Percentiles rank a stretch among this genome's conserved stretches.
Evolutionary conservation across 2,329 filamentous ascomycete species (phyloP).

Genomic region (Metarhizium humberi): DNA sequence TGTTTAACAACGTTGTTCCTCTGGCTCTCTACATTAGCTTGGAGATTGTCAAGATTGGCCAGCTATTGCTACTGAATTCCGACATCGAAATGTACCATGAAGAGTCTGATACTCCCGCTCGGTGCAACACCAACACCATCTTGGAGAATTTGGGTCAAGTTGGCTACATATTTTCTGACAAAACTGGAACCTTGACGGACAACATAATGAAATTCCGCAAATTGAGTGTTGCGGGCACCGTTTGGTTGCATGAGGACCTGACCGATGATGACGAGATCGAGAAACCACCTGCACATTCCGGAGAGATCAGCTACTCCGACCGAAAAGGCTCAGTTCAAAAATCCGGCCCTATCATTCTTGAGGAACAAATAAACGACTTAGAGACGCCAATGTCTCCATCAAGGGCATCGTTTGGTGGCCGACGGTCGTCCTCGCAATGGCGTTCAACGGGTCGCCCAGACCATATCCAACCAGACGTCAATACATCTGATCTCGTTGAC

Average conservation of each 20-base stretch:
- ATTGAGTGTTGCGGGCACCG: conserved; percentile 78
- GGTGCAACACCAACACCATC: conserved; percentile 89
- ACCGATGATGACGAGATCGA: conserved; percentile 6
- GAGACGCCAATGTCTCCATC: conserved; percentile 18
- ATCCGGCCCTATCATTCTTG: conserved; percentile 20
- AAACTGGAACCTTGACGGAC: conserved; percentile 88
- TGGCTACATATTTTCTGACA: conserved; percentile 85
- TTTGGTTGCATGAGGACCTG: conserved; percentile 81
- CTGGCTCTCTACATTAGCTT: conserved; percentile 85
- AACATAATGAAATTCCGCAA: conserved; percentile 95
- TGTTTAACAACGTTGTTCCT: conserved; percentile 94
- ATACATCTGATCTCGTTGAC: conserved; percentile 65
- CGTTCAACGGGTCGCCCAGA: conserved; percentile 38
- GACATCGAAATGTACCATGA: conserved; percentile 91
- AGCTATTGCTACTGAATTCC: conserved; percentile 67
- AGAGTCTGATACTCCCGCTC: conserved; percentile 72
- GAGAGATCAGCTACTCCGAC: conserved; percentile 3
- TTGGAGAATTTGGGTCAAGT: conserved; percentile 90
- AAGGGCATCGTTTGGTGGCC: conserved; percentile 24
- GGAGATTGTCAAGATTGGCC: conserved; percentile 74
- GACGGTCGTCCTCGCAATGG: conserved; percentile 41
- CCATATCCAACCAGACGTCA: conserved; percentile 45
- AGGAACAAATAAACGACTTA: conserved; percentile 14
- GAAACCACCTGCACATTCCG: conserved; percentile 8
- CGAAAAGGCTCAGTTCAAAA: conserved; percentile 19